Conservation (phyloP, 75 land plant species). For the Chamaecyparis obtusa region DNA sequence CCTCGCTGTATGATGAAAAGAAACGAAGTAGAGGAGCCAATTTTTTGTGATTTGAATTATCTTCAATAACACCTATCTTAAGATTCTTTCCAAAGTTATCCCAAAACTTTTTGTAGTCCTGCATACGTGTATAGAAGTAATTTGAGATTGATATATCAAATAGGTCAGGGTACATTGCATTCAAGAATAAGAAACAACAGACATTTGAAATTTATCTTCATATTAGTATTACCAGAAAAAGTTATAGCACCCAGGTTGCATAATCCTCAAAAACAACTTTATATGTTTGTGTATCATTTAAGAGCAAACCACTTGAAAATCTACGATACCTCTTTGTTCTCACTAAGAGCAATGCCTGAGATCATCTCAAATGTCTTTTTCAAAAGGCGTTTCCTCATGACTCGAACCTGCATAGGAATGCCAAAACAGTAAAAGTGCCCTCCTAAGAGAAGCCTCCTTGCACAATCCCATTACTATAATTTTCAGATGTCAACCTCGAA, state of each 20-base stretch:
- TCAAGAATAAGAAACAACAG: neutral
- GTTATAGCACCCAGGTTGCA: neutral
- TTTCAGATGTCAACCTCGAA: neutral
- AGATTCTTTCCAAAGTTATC: constrained; percentile 87
- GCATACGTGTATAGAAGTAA: constrained; percentile 8
- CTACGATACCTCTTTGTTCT: constrained; percentile 80
- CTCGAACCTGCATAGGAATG: constrained; percentile 62
- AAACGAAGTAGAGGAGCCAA: constrained; percentile 90
- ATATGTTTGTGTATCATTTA: neutral
- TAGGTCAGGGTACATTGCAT: neutral
- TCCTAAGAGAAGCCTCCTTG: neutral
- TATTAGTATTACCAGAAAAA: neutral
- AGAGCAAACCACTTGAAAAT: neutral
- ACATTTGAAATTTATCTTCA: neutral
- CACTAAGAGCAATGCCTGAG: constrained; percentile 81
- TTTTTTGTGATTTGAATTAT: constrained; percentile 83
- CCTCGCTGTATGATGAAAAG: constrained; percentile 87
- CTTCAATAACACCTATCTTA: constrained; percentile 92
- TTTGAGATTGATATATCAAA: neutral
- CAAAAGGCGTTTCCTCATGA: constrained; percentile 95
- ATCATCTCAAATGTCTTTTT: constrained; percentile 98
- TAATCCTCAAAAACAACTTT: neutral
- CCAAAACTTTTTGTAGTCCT: constrained; percentile 97
- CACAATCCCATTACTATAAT: neutral
- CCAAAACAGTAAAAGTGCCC: neutral